phyloP scores from a whole-genome alignment of 2,329 filamentous ascomycete species.

The Fusarium sp. region DNA sequence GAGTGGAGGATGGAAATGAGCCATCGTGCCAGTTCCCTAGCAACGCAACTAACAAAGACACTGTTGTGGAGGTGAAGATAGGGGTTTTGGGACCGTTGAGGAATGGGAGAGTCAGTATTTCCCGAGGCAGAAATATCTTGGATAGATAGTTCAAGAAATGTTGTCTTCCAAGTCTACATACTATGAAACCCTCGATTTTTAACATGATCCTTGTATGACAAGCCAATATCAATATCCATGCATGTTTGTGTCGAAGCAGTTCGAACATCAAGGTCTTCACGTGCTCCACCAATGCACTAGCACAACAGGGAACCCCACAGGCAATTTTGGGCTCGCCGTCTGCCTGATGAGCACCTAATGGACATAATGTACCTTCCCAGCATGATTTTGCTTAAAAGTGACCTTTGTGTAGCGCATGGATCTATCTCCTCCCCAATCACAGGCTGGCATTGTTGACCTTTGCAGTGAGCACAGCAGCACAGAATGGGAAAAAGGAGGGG shows the following conservation, averaged over 20 bases:
- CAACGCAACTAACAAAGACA: conserved; percentile 16
- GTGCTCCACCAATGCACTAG: conserved; percentile 19
- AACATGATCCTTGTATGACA: background rate
- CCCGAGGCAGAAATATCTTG: background rate
- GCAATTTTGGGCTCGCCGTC: conserved; percentile 25
- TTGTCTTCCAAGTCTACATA: background rate
- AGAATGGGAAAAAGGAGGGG: conserved; percentile 42
- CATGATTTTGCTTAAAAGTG: conserved; percentile 11
- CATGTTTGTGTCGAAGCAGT: background rate
- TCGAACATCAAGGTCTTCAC: background rate
- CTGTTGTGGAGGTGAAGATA: background rate
- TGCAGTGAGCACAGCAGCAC: conserved; percentile 26
- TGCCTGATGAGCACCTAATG: background rate
- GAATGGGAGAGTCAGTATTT: background rate
- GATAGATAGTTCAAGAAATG: background rate
- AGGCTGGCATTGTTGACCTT: conserved; percentile 22
- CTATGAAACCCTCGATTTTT: background rate
- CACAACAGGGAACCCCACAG: conserved; percentile 9
- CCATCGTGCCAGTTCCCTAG: conserved; percentile 8
- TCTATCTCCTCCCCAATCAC: conserved; percentile 34
- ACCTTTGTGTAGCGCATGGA: conserved; percentile 20
- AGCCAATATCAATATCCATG: background rate
- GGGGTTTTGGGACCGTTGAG: background rate
- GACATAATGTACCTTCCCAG: conserved; percentile 24
- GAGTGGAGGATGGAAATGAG: conserved; percentile 9